Evolutionary conservation across 768 basidiomycete species (phyloP).

Genomic region (Cantharellus cinnabarinus): DNA sequence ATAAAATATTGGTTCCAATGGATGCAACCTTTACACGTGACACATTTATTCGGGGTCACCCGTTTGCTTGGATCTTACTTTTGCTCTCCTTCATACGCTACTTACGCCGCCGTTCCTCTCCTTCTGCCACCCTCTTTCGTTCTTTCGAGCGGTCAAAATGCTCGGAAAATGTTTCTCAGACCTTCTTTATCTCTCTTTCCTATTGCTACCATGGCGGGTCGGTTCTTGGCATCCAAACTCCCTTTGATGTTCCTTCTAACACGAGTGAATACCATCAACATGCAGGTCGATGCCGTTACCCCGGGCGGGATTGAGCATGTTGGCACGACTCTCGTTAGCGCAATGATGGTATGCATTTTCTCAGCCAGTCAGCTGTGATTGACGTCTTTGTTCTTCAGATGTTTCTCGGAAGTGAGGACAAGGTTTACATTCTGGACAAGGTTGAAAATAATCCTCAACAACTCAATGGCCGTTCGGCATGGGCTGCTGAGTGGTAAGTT

Average conservation of each 20-base stretch:
- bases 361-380: neutral
- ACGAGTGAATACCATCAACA: neutral
- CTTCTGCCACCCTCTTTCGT: neutral
- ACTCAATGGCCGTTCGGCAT: slow-evolving; percentile 9
- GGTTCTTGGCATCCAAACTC: neutral
- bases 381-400: neutral
- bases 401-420: neutral
- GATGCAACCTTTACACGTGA: no score
- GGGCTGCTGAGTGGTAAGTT: slow-evolving; percentile 5
- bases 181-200: neutral
- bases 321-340: neutral
- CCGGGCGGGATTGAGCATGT: neutral
- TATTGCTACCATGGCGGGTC: neutral
- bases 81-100: no score
- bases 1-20: no score
- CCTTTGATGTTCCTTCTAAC: no score
- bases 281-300: neutral
- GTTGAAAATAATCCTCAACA: slow-evolving; percentile 7
- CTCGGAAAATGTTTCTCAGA: neutral
- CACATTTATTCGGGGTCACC: no score
- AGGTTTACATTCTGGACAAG: slow-evolving; percentile 9
- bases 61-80: no score
- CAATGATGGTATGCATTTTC: slow-evolving; percentile 1
- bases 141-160: neutral
- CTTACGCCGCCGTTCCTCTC: neutral